Evolutionary conservation across 257 asterid genomes (phyloP).

Genomic region (Solanum chmielewskii): DNA sequence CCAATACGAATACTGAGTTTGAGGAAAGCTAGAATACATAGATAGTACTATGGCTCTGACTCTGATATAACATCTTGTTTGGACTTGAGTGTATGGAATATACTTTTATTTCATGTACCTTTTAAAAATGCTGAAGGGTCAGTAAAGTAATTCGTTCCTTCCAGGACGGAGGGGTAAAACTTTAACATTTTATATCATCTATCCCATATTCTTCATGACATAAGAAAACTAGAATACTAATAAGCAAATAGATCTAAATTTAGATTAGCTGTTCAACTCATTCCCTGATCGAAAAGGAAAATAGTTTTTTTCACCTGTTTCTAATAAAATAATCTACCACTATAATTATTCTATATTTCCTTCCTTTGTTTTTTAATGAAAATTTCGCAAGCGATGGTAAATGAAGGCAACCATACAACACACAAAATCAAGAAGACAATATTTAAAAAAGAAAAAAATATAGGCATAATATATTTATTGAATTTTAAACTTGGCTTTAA

Average conservation of each 20-base stretch:
- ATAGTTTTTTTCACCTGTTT: not conserved
- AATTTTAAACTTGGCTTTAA: no score
- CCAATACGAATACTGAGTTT: not conserved
- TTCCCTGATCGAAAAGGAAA: not conserved
- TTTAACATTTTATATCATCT: not conserved
- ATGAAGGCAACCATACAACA: not conserved
- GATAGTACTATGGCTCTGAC: not conserved
- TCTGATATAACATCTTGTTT: not conserved
- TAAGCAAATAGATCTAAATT: no score
- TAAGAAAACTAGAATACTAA: no score
- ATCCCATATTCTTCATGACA: no score
- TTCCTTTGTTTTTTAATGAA: not conserved
- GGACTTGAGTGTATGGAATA: not conserved
- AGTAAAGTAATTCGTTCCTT: not conserved
- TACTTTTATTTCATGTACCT: not conserved
- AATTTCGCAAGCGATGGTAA: not conserved
- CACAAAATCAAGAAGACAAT: not conserved
- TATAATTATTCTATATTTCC: not conserved
- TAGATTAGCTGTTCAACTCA: no score
- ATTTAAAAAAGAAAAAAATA: no score
- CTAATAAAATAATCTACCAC: not conserved
- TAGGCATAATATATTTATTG: not conserved
- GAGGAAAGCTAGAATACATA: not conserved
- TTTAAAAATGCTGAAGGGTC: not conserved
- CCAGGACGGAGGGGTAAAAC: not conserved